These are phyloP conservation scores for Podospora comata DNA, from an alignment of 495 filamentous ascomycete species.

Conservation along the genomic window DNA sequence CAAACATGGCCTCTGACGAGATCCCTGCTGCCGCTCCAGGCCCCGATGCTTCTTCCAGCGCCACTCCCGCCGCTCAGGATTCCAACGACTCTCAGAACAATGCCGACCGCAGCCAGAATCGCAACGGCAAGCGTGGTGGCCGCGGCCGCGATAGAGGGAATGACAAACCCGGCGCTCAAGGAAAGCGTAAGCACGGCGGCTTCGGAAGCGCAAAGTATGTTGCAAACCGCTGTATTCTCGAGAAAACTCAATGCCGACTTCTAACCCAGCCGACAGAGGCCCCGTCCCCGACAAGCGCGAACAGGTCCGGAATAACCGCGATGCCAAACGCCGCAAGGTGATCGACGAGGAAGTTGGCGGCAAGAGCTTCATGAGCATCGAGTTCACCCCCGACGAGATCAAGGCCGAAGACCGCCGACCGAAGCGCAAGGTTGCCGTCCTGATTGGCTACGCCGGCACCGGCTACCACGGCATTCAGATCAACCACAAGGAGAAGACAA, in stretches of 20 bases:
- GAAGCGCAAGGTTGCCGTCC: conserved; percentile 91
- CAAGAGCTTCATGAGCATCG: conserved; percentile 43
- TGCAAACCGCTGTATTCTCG: not conserved
- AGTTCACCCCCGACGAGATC: conserved; percentile 65
- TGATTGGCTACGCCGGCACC: conserved; percentile 94
- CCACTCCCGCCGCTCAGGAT: not conserved
- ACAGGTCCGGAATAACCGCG: conserved; percentile 54
- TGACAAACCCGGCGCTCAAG: conserved; percentile 16
- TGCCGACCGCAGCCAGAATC: conserved; percentile 12
- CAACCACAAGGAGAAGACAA: conserved; percentile 73
- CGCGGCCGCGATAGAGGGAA: conserved; percentile 20
- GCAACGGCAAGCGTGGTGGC: conserved; percentile 9
- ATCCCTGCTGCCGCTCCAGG: conserved; percentile 7
- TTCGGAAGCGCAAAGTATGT: conserved; percentile 29
- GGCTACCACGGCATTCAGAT: conserved; percentile 97
- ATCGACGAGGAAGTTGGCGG: conserved; percentile 43
- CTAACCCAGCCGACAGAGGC: conserved; percentile 24
- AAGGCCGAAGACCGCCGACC: conserved; percentile 78
- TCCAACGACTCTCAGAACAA: conserved; percentile 18
- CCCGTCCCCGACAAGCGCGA: conserved; percentile 55
- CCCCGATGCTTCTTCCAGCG: not conserved
- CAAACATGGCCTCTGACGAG: conserved; percentile 27
- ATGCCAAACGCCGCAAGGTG: conserved; percentile 51
- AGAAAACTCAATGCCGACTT: conserved; percentile 28
- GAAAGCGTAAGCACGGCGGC: conserved; percentile 24